Evolutionary conservation across 2,329 filamentous ascomycete species (phyloP).

Genomic region (Apiospora arundinis): DNA sequence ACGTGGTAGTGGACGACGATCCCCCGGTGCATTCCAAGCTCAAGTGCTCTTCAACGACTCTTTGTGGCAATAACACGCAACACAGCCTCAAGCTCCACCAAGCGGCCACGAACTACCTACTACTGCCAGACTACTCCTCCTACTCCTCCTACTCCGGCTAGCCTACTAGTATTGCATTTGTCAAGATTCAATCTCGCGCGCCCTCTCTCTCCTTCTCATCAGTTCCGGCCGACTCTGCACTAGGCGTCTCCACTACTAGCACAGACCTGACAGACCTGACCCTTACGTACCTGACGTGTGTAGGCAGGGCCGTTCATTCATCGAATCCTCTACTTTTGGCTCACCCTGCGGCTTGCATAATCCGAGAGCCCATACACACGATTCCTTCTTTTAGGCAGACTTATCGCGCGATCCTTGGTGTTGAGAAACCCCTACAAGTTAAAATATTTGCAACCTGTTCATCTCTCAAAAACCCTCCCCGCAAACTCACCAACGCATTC

Average conservation of each 20-base stretch:
- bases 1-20: background rate
- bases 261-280: constrained; percentile 4
- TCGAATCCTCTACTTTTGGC: constrained; percentile 6
- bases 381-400: background rate
- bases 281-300: constrained; percentile 4
- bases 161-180: constrained; percentile 14
- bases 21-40: background rate
- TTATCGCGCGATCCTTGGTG: constrained; percentile 19
- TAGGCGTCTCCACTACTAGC: constrained; percentile 16
- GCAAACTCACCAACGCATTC: constrained; percentile 54
- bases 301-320: constrained; percentile 13
- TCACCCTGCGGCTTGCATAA: constrained; percentile 13
- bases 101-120: background rate
- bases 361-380: background rate
- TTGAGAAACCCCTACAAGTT: constrained; percentile 88
- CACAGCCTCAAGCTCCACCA: constrained; percentile 16
- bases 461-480: constrained; percentile 52
- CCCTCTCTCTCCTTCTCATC: constrained; percentile 1
- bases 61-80: constrained; percentile 15
- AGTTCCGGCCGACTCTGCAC: constrained; percentile 12
- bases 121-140: background rate
- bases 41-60: background rate
- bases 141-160: background rate
- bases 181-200: constrained; percentile 9
- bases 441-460: constrained; percentile 67